Base-by-base conservation (phyloP, 2,329 filamentous ascomycete species). In the Xylariales sp. region DNA sequence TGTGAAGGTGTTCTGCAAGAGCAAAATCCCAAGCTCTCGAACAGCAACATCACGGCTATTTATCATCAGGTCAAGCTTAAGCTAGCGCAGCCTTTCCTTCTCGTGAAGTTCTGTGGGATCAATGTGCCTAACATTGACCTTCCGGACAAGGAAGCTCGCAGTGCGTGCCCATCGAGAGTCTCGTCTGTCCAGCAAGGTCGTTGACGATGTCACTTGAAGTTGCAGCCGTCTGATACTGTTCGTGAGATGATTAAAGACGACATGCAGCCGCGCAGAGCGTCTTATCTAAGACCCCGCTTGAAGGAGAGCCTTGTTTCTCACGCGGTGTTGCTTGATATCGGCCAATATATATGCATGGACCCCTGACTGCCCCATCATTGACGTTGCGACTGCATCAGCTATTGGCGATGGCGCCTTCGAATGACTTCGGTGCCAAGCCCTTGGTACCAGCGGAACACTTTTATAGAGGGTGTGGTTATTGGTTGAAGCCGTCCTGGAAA, bases 11-110 rank as follows among this genome's bases (percentile, higher is more conserved):
- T 55, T 67, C 60, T 68, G 69, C 54, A n/a, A 53, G 54, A 53
- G 18, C 49, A 48, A n/a, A 9, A 54, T 61, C 45, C 58, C 58
- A 30, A n/a, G 43, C 23, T 49, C 53, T 32, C 67, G 34, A 56
- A 65, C 59, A 69, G 71, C 58, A 61, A 63, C 67, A 70, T 69
- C 67, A 7, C 58, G 45, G 65, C 69, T 76, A 76, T 76, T 76
- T 76, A 76, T 75, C 66, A 34, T 70, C 62, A 32, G 39, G 56
- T 54, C 52, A 67, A 65, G 41, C 68, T 69, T 62, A 53, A 70
- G 36, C 54, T 69, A 62, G 23, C 58, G 39, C 58, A 61, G 57
- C 18, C 46, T 65, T 49, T 53, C 70, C 61, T 66, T 68, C 62
- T 67, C n/a, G 41, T 62, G 68, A 70, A 67, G 67, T 52, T 32